Conservation (phyloP, 116 monocot species). For the Posidonia oceanica region DNA sequence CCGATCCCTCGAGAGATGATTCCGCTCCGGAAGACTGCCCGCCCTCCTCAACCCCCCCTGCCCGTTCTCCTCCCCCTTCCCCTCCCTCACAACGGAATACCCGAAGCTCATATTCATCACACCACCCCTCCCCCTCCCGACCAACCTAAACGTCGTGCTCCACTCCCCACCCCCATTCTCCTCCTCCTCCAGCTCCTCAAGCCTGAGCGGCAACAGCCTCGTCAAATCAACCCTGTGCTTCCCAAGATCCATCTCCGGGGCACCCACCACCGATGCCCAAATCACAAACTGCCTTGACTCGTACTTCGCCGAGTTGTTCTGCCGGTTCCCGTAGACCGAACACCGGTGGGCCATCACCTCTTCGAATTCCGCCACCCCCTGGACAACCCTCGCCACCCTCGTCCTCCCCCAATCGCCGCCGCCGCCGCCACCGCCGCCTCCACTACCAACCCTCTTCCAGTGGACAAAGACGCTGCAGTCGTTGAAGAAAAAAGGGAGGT, state of each 20-base stretch:
- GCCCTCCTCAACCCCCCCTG: constrained; percentile 9
- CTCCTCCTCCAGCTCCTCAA: constrained; percentile 62
- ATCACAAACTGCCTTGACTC: constrained; percentile 58
- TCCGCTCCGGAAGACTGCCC: neutral
- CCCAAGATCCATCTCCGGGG: constrained; percentile 50
- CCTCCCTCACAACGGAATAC: constrained; percentile 23
- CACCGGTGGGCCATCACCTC: constrained; percentile 52
- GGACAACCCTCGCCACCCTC: constrained; percentile 24
- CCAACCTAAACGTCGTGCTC: constrained; percentile 66
- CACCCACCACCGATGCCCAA: constrained; percentile 17
- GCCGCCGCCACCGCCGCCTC: constrained; percentile 1
- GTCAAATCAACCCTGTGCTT: constrained; percentile 66
- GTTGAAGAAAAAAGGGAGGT: constrained; percentile 33
- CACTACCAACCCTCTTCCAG: constrained; percentile 36
- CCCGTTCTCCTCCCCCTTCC: constrained; percentile 1
- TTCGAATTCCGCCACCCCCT: constrained; percentile 59
- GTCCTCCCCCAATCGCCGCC: constrained; percentile 25
- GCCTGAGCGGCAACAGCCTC: constrained; percentile 46
- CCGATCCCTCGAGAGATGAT: neutral
- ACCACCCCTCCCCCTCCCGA: constrained; percentile 59
- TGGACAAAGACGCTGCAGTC: constrained; percentile 28
- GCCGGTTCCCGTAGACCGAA: constrained; percentile 40
- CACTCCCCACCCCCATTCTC: constrained; percentile 47
- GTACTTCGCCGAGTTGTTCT: constrained; percentile 49
- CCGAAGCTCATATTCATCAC: constrained; percentile 66